phyloP scores from a whole-genome alignment of 768 basidiomycete genomes.

The Rhodotorula graminis region DNA sequence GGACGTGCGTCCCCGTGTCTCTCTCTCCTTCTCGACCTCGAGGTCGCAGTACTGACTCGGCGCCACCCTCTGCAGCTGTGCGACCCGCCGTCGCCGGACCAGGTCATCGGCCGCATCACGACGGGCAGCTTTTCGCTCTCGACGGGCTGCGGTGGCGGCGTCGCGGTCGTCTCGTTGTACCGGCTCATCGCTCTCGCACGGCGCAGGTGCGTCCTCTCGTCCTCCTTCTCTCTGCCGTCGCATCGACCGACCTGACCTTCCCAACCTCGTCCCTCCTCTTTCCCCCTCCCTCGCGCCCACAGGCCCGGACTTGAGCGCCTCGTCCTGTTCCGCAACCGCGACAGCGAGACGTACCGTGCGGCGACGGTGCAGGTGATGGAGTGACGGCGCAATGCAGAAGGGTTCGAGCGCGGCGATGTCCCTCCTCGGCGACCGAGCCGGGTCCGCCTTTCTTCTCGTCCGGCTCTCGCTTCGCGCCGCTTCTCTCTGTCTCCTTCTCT shows the following conservation, averaged over 20 bases:
- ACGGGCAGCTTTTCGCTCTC: conserved; percentile 77
- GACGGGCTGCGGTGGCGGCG: conserved; percentile 68
- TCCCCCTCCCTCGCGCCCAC: no score
- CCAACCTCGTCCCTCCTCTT: not conserved
- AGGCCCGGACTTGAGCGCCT: not conserved
- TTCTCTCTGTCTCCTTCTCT: not conserved
- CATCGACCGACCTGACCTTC: conserved; percentile 1
- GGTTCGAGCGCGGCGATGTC: not conserved
- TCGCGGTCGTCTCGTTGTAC: conserved; percentile 65
- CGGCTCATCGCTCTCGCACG: conserved; percentile 11
- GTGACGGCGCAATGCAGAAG: not conserved
- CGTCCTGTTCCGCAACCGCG: conserved; percentile 34
- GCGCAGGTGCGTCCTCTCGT: conserved; percentile 5
- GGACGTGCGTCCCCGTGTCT: conserved; percentile 11
- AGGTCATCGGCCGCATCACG: conserved; percentile 69
- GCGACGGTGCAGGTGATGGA: conserved; percentile 21
- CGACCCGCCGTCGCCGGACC: not conserved
- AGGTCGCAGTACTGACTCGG: no score
- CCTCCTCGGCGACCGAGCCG: not conserved
- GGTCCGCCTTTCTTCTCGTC: not conserved
- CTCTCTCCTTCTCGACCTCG: not conserved
- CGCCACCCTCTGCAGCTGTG: conserved; percentile 11
- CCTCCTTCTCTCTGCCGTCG: no score
- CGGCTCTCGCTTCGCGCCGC: no score
- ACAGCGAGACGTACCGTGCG: conserved; percentile 21